phyloP scores from a whole-genome alignment of 108 stramenopile genomes.

The Pseudonitzschia pungens region DNA sequence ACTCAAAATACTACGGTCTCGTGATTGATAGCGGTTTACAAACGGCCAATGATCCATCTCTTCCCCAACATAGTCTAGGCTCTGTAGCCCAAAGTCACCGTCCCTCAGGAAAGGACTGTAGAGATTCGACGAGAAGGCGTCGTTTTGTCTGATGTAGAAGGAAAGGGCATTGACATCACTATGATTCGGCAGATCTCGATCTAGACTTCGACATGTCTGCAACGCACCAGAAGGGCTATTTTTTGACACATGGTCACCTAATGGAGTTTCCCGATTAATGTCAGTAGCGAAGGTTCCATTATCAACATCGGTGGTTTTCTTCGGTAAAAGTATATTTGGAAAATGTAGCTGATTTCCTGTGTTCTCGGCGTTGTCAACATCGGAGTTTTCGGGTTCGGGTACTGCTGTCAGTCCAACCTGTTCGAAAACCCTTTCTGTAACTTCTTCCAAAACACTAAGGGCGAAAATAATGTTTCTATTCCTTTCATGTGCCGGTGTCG shows the following conservation, averaged over 20 bases:
- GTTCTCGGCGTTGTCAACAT: background rate
- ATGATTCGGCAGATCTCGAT: background rate
- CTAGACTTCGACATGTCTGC: background rate
- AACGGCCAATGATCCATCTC: conserved; percentile 16
- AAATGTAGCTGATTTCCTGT: background rate
- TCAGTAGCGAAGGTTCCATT: background rate
- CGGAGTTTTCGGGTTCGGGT: conserved; percentile 14
- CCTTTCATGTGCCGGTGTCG: conserved; percentile 25
- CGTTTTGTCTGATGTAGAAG: background rate
- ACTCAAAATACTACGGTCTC: conserved; percentile 56
- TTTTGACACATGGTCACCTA: background rate
- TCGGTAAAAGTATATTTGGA: background rate
- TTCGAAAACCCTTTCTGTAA: conserved; percentile 46
- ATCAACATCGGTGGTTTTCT: background rate
- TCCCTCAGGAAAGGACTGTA: conserved; percentile 18
- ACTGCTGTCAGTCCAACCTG: conserved; percentile 49
- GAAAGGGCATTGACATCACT: background rate
- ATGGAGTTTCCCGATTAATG: background rate
- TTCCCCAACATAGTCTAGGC: background rate
- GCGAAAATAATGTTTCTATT: conserved; percentile 56
- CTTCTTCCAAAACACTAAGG: conserved; percentile 49
- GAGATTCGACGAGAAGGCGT: background rate
- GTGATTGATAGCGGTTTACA: conserved; percentile 21
- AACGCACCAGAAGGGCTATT: background rate
- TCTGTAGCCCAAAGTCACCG: background rate